A percentile compares a stretch with the other conserved stretches of the same genome.
Conservation (phyloP, 2,329 filamentous ascomycete genomes). For the Parafenestella ontariensis region DNA sequence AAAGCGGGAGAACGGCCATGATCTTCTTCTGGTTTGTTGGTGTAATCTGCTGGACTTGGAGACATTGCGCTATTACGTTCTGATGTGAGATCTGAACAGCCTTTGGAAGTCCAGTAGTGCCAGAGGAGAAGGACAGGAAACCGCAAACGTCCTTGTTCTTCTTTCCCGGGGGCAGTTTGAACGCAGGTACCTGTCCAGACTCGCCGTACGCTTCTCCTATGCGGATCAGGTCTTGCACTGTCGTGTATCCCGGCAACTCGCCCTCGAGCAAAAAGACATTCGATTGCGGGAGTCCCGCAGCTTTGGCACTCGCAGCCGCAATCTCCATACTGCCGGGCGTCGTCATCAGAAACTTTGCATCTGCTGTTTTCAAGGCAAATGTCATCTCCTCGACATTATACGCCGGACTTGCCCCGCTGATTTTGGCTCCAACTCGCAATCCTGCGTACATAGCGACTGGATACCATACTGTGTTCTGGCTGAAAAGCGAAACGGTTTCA, state of each 20-base stretch:
- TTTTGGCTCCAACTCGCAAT: constrained; percentile 62
- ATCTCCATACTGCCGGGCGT: constrained; percentile 62
- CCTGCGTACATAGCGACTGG: constrained; percentile 68
- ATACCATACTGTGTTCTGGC: constrained; percentile 72
- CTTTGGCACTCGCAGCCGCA: constrained; percentile 61
- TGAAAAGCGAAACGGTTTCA: constrained; percentile 67
- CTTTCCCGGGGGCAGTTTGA: constrained; percentile 59
- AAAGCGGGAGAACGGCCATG: constrained; percentile 43
- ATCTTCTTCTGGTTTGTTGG: constrained; percentile 51
- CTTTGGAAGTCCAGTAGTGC: constrained; percentile 49
- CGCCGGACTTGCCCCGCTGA: constrained; percentile 68
- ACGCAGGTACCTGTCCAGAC: constrained; percentile 55
- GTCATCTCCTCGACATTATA: constrained; percentile 74
- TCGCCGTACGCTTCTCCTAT: constrained; percentile 53
- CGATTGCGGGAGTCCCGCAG: constrained; percentile 60
- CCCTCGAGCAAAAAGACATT: constrained; percentile 66
- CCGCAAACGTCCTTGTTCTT: constrained; percentile 64
- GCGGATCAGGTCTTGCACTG: constrained; percentile 55
- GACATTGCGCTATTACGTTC: constrained; percentile 61
- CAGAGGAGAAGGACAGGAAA: constrained; percentile 51
- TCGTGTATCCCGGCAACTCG: constrained; percentile 57
- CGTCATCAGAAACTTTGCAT: constrained; percentile 66
- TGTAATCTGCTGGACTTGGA: constrained; percentile 59
- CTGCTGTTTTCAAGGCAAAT: constrained; percentile 66
- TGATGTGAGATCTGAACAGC: constrained; percentile 47